Evolutionary conservation across 2,329 filamentous ascomycete species (phyloP), one percentile per base, ranked within the genome.

Genomic region (Dactylellina parvicollis): DNA sequence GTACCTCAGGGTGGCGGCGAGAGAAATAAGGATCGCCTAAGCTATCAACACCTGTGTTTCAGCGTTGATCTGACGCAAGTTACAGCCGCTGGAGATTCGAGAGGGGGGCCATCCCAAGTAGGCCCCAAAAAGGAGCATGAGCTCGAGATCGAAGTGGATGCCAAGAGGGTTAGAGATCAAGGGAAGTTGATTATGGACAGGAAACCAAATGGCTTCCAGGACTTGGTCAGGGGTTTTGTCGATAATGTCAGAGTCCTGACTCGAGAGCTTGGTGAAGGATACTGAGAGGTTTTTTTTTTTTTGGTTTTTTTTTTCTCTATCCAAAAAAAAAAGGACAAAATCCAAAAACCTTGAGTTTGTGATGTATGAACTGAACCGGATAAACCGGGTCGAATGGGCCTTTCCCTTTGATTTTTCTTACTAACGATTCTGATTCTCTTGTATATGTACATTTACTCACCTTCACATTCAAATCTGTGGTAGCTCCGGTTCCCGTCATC

Each of bases 1-100:
- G 79, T 82, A 0, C 80, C 83, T 2, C 77, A 80, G 10, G 77
- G 80, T 7, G 83, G 84, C 22, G 82, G 80, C 46, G 89, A 92
- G 78, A 88, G 93, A 4, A 88, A 87, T 77, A 99, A 99, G 81
- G 93, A 99, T 80, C 87, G 95, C 16, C 84, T 99, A 79, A 96
- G 91, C 79, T 99, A 99, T 81, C 89, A 86, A 8, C 96, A 98
- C 80, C 86, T 92, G 40, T 88, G 87, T 60, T 97, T 96, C 79
- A 91, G 95, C 79, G 86, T 99, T 77, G 95, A 99, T 81, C 83
- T 99, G 55, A 99, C 95, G 0, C 93, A 97, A 80, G 95, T 99
- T 42, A 90, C 70, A 2, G 72, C 73, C 50, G 54, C 54, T 9
- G 50, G 61, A 26, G 60, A 59, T 42, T 14, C 38, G 20, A 64